Percentiles rank a stretch among this genome's conserved stretches.
These are phyloP conservation scores for Trametes maxima DNA, from an alignment of 768 basidiomycete species.

Conservation along the genomic window DNA sequence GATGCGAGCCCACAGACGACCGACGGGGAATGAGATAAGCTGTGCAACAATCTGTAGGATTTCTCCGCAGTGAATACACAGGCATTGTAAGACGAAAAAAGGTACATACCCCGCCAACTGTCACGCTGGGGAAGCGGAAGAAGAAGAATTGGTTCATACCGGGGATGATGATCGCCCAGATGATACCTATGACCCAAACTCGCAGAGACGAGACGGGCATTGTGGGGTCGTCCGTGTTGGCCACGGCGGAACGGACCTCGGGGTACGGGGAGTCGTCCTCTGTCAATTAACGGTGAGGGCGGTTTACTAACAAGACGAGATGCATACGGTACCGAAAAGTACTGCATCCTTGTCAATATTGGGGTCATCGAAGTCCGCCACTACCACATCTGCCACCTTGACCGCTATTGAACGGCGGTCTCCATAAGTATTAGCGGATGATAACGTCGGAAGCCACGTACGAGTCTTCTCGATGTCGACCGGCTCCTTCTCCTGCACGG, in stretches of 20 bases:
- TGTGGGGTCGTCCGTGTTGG: constrained; percentile 62
- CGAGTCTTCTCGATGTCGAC: constrained; percentile 18
- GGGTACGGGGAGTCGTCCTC: constrained; percentile 34
- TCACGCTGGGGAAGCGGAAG: constrained; percentile 72
- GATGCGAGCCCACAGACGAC: constrained; percentile 54
- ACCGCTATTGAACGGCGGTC: not conserved
- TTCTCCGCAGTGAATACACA: not conserved
- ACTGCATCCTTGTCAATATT: constrained; percentile 36
- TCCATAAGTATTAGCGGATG: not conserved
- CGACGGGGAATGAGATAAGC: constrained; percentile 70
- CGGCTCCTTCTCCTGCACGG: constrained; percentile 13
- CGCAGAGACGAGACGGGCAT: constrained; percentile 56
- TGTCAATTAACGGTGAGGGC: not conserved
- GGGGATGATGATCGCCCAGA: constrained; percentile 57
- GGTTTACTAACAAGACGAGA: not conserved
- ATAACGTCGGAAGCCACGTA: not conserved
- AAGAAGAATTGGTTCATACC: constrained; percentile 77
- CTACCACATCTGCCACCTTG: constrained; percentile 17
- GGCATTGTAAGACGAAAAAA: not conserved
- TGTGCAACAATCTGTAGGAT: constrained; percentile 65
- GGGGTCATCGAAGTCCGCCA: constrained; percentile 37
- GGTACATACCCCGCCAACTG: constrained; percentile 49
- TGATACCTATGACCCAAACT: constrained; percentile 48
- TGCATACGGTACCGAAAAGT: constrained; percentile 16
- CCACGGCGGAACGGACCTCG: constrained; percentile 48